Evolutionary conservation across 208 protist genomes (phyloP).

Genomic region (Angomonas ambiguus): DNA sequence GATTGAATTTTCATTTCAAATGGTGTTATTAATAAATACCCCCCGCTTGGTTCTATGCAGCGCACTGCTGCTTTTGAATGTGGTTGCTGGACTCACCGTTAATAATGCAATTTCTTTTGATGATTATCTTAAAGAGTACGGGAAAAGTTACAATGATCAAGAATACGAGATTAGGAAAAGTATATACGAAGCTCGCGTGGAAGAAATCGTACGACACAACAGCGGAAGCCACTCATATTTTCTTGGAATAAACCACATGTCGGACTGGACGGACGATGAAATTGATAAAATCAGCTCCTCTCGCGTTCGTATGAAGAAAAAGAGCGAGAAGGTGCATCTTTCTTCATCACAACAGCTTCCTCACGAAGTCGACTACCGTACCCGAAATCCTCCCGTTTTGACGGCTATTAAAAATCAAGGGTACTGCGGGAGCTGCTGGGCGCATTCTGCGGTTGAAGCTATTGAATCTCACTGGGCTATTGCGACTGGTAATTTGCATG

Average conservation of each 20-base stretch:
- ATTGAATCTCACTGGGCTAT: constrained; percentile 81
- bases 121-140: constrained; percentile 24
- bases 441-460: constrained; percentile 45
- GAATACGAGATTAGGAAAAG: constrained; percentile 30
- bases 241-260: constrained; percentile 40
- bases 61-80: neutral
- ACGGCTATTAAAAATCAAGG: constrained; percentile 77
- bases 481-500: constrained; percentile 43
- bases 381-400: constrained; percentile 31
- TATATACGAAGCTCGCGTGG: constrained; percentile 29
- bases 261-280: constrained; percentile 46
- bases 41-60: too few relatives aligned
- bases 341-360: constrained; percentile 17
- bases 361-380: constrained; percentile 41
- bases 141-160: constrained; percentile 28
- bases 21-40: too few relatives aligned
- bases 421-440: constrained; percentile 77
- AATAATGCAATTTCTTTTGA: neutral
- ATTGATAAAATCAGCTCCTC: constrained; percentile 26
- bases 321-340: neutral
- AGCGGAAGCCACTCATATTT: constrained; percentile 12
- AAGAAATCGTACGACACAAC: constrained; percentile 34
- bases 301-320: neutral
- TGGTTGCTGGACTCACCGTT: neutral
- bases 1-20: constrained; percentile 9